Percentiles rank a stretch among this genome's conserved stretches.
Evolutionary conservation across 345 rosid genomes (phyloP).

Genomic region (Lenwebbia sp.): DNA sequence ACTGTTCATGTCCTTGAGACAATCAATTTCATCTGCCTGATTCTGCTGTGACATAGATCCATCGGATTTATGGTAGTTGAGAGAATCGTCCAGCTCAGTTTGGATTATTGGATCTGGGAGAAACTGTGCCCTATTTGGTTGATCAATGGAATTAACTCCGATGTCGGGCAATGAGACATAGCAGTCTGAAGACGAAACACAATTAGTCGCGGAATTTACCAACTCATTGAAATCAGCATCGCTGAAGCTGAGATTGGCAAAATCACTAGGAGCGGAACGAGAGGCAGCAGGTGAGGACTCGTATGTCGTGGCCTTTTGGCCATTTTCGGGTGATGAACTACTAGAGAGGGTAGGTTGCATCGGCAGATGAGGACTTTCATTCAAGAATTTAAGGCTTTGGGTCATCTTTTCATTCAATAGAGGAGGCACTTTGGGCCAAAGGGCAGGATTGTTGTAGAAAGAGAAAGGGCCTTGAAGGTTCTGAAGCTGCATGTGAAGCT

Average conservation of each 20-base stretch:
- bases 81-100: background rate
- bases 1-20: slow-evolving; percentile 20
- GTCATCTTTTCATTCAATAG: slow-evolving; percentile 24
- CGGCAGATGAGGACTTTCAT: background rate
- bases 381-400: slow-evolving; percentile 22
- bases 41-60: slow-evolving; percentile 17
- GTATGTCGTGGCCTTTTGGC: background rate
- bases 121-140: background rate
- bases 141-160: background rate
- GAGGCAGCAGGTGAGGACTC: background rate
- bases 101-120: background rate
- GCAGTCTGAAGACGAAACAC: background rate
- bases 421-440: slow-evolving; percentile 66
- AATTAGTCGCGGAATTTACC: background rate
- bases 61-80: slow-evolving; percentile 12
- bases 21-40: slow-evolving; percentile 27
- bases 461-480: slow-evolving; percentile 45
- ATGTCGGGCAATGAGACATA: background rate
- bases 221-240: background rate
- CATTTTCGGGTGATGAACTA: background rate
- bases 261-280: background rate
- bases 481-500: slow-evolving; percentile 90
- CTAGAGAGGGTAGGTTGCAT: background rate
- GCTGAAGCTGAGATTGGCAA: background rate
- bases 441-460: slow-evolving; percentile 51